Percentiles rank a stretch among this genome's conserved stretches.
These are phyloP conservation scores for Naumovozyma dairenensis DNA, from an alignment of 805 yeast genomes.

Conservation along the genomic window DNA sequence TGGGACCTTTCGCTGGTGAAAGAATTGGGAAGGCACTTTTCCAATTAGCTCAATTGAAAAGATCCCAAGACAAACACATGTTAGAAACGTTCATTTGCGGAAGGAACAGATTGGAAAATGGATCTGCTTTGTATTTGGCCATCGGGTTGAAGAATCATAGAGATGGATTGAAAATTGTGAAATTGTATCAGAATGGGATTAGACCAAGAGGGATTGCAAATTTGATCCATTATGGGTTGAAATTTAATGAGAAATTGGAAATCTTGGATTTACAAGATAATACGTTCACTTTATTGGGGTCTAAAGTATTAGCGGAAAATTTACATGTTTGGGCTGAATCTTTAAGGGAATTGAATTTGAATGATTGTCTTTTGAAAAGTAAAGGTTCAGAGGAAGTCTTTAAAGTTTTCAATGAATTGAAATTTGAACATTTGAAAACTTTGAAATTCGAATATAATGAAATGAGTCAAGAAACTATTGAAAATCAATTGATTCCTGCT, in stretches of 20 bases:
- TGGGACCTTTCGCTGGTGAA: slow-evolving; percentile 97
- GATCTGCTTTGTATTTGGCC: slow-evolving; percentile 78
- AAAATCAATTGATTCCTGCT: slow-evolving; percentile 36
- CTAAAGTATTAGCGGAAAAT: slow-evolving; percentile 51
- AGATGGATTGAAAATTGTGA: slow-evolving; percentile 53
- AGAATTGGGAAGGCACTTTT: slow-evolving; percentile 82
- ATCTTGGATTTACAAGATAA: slow-evolving; percentile 88
- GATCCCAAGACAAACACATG: slow-evolving; percentile 34
- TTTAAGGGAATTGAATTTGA: slow-evolving; percentile 70
- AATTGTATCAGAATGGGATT: slow-evolving; percentile 92
- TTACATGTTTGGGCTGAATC: slow-evolving; percentile 51
- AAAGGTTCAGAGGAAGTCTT: slow-evolving; percentile 57
- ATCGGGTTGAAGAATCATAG: slow-evolving; percentile 76
- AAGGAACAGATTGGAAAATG: slow-evolving; percentile 92
- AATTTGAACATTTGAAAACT: slow-evolving; percentile 37
- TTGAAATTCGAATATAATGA: slow-evolving; percentile 85
- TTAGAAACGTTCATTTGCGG: slow-evolving; percentile 91
- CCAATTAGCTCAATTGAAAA: slow-evolving; percentile 57
- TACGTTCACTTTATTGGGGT: slow-evolving; percentile 70
- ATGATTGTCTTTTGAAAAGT: slow-evolving; percentile 79
- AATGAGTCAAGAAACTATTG: slow-evolving; percentile 57
- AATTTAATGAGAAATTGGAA: slow-evolving; percentile 47
- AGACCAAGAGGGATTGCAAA: slow-evolving; percentile 85
- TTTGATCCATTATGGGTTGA: slow-evolving; percentile 64
- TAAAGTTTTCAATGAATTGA: slow-evolving; percentile 37